phyloP scores from a whole-genome alignment of 495 filamentous ascomycete genomes.

The Neurospora sp. region DNA sequence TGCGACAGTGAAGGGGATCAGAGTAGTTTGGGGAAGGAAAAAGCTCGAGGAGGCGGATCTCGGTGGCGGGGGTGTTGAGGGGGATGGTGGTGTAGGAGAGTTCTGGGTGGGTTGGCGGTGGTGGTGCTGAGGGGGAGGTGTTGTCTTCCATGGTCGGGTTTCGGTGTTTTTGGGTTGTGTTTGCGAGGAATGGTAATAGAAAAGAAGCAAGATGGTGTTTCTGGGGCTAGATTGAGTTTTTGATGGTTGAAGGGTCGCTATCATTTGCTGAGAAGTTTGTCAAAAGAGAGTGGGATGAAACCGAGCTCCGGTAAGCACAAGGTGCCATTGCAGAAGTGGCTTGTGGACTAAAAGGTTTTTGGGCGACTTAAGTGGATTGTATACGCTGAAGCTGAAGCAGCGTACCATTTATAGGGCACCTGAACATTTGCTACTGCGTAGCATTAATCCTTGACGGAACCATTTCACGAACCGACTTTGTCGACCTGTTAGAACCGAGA shows the following conservation, averaged over 20 bases:
- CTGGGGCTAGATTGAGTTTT: background rate
- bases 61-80: background rate
- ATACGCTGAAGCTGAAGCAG: background rate
- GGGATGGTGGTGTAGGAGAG: background rate
- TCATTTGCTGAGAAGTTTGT: background rate
- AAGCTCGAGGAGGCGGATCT: slow-evolving; percentile 1
- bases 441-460: background rate
- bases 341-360: background rate
- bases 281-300: background rate
- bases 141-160: background rate
- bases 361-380: background rate
- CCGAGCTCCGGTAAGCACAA: background rate
- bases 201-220: background rate
- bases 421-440: background rate
- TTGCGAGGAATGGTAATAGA: background rate
- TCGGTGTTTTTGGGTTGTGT: background rate
- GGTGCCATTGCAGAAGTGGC: background rate
- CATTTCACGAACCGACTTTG: background rate
- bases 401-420: background rate
- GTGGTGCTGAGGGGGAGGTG: background rate
- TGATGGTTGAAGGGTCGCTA: background rate
- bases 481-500: background rate
- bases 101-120: background rate
- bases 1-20: background rate
- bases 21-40: background rate